Percentiles rank a stretch among this genome's conserved stretches.
phyloP scores from a whole-genome alignment of 139 green algal species.

The Chlamydomonas schloesseri region DNA sequence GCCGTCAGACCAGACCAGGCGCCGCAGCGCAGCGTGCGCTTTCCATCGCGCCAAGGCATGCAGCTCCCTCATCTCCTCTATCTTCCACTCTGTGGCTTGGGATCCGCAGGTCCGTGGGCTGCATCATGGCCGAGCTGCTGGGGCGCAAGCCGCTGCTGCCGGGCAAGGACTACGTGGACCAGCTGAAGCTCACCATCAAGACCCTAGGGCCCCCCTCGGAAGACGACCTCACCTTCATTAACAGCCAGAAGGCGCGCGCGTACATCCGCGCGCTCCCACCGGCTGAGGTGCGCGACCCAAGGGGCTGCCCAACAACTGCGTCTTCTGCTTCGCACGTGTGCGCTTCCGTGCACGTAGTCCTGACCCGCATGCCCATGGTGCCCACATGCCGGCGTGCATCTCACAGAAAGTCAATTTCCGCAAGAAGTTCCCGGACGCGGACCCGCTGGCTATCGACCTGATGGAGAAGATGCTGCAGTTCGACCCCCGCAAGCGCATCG shows the following conservation, averaged over 20 bases:
- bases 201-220: conserved; percentile 90
- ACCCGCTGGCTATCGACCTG: conserved; percentile 84
- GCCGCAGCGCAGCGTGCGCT: no score
- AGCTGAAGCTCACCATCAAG: conserved; percentile 94
- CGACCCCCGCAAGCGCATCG: conserved; percentile 88
- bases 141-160: conserved; percentile 87
- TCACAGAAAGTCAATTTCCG: conserved; percentile 55
- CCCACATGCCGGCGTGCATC: no score
- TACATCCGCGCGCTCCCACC: conserved; percentile 85
- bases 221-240: conserved; percentile 93
- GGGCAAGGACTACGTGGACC: conserved; percentile 95
- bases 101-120: conserved; percentile 76
- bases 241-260: conserved; percentile 78
- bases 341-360: neutral
- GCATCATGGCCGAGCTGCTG: conserved; percentile 95
- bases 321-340: no score
- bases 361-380: no score
- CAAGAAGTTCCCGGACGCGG: conserved; percentile 83
- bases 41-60: no score
- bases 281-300: conserved; percentile 56
- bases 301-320: no score
- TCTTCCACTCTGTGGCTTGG: no score
- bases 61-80: no score
- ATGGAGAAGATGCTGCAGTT: conserved; percentile 95
- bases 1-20: no score